Percentiles rank a stretch among this genome's conserved stretches.
Conservation (phyloP, 2,329 filamentous ascomycete species). For the Alternaria viburni region DNA sequence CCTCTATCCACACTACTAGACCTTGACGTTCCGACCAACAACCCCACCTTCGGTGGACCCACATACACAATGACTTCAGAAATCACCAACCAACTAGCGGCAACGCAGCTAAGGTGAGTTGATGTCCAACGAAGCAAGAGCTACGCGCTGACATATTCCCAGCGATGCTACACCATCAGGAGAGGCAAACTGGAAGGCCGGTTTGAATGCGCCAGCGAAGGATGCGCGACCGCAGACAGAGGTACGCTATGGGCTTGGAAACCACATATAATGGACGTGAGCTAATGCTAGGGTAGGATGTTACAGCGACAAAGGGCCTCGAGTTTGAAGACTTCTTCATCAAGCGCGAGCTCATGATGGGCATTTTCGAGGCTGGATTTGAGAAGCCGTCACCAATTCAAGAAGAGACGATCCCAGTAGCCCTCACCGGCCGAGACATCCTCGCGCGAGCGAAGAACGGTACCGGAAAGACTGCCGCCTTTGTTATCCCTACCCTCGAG, state of each 20-base stretch:
- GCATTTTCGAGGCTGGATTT: conserved; percentile 98
- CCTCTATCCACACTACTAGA: conserved; percentile 11
- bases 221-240: conserved; percentile 83
- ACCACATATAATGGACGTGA: background rate
- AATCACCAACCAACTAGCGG: conserved; percentile 63
- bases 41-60: conserved; percentile 33
- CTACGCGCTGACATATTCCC: conserved; percentile 24
- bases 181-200: conserved; percentile 75
- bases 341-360: conserved; percentile 95
- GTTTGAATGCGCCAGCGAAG: conserved; percentile 72
- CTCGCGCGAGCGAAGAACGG: conserved; percentile 97
- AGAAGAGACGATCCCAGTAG: conserved; percentile 98
- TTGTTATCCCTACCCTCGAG: conserved; percentile 93
- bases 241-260: conserved; percentile 54
- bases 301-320: conserved; percentile 94
- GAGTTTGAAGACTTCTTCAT: conserved; percentile 98
- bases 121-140: background rate
- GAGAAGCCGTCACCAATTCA: conserved; percentile 99
- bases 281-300: conserved; percentile 70
- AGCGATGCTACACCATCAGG: conserved; percentile 56
- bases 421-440: conserved; percentile 92
- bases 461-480: conserved; percentile 97
- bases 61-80: conserved; percentile 54
- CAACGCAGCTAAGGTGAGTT: conserved; percentile 57
- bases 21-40: conserved; percentile 21